phyloP scores from a whole-genome alignment of 2,329 filamentous ascomycete species.

The Metarhizium robertsii region DNA sequence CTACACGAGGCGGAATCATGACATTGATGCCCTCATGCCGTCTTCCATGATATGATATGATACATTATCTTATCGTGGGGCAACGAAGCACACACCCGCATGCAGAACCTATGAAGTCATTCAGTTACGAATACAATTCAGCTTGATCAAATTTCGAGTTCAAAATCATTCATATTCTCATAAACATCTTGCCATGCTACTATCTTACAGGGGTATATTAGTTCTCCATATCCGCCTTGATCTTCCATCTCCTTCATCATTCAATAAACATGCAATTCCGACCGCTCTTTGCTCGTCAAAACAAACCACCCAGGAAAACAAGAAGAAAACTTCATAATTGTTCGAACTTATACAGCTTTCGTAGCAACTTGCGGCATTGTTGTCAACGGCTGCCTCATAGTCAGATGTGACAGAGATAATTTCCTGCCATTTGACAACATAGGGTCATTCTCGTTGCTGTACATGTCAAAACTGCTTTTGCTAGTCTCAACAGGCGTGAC shows the following conservation, averaged over 20 bases:
- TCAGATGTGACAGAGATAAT: conserved; percentile 54
- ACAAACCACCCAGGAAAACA: neutral
- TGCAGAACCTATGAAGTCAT: neutral
- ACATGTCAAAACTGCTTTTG: conserved; percentile 27
- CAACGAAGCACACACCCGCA: too few relatives aligned
- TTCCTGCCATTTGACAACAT: conserved; percentile 50
- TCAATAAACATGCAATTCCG: neutral
- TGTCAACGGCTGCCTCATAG: conserved; percentile 25
- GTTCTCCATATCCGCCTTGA: neutral
- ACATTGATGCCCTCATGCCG: too few relatives aligned
- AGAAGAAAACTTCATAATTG: too few relatives aligned
- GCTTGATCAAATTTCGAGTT: neutral
- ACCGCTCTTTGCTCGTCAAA: neutral
- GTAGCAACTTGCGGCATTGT: conserved; percentile 13
- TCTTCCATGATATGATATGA: too few relatives aligned
- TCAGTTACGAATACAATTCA: neutral
- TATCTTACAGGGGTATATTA: neutral
- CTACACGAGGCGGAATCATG: too few relatives aligned
- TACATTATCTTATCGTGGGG: too few relatives aligned
- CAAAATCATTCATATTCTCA: neutral
- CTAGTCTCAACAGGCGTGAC: conserved; percentile 41
- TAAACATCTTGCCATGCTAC: neutral
- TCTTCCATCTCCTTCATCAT: neutral
- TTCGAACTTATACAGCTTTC: conserved; percentile 13
- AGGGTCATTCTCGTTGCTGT: conserved; percentile 29